Evolutionary conservation across 163 green algal species (phyloP).

Genomic region (Coccomyxa subellipsoidea): DNA sequence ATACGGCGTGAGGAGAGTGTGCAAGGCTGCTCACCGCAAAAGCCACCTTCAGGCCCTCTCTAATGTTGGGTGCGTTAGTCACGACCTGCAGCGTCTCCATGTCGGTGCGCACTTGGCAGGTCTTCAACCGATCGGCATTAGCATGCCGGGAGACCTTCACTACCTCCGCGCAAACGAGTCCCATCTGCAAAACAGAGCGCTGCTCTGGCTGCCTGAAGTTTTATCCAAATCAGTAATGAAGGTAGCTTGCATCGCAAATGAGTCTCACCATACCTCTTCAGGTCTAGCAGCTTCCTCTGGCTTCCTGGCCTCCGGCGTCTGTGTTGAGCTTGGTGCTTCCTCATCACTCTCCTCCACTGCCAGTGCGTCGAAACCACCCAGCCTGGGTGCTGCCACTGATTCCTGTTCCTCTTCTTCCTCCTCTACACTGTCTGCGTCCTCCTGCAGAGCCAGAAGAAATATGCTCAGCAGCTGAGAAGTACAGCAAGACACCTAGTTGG

Average conservation of each 20-base stretch:
- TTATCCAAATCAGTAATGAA: not conserved
- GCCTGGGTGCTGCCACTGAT: not conserved
- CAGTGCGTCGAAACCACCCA: not conserved
- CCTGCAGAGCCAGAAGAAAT: not conserved
- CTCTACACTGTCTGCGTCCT: not conserved
- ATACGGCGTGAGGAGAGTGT: no score
- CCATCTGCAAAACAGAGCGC: conserved; percentile 8
- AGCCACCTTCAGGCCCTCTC: conserved; percentile 65
- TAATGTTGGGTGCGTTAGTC: conserved; percentile 66
- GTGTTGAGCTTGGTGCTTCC: not conserved
- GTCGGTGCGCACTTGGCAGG: conserved; percentile 54
- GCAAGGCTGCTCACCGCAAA: conserved; percentile 69
- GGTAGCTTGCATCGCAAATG: conserved; percentile 12
- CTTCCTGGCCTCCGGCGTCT: not conserved
- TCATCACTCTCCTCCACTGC: not conserved
- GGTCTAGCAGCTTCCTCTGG: conserved; percentile 22
- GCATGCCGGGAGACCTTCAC: conserved; percentile 54
- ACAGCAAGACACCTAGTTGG: not conserved
- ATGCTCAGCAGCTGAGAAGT: not conserved
- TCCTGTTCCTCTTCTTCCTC: not conserved
- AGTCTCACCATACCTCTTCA: conserved; percentile 27
- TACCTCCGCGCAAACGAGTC: conserved; percentile 58
- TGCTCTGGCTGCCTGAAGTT: conserved; percentile 8
- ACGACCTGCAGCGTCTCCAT: conserved; percentile 49
- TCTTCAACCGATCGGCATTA: conserved; percentile 66